Base-by-base conservation (phyloP, 768 basidiomycete genomes). In the Sutorius australiensis region DNA sequence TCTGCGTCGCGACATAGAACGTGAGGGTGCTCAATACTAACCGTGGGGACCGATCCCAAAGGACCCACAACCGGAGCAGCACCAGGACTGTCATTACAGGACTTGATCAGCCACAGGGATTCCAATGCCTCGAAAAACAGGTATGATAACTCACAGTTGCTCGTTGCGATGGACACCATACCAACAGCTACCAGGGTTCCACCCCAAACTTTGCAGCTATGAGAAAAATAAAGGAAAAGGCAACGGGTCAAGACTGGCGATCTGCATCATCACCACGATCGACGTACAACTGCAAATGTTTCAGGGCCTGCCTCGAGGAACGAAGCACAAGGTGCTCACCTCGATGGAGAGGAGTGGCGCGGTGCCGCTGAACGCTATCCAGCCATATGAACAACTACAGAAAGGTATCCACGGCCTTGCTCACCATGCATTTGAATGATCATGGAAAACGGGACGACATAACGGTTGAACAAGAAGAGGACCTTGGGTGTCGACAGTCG, bases 21-120 rank as follows among this genome's bases (percentile, higher is more conserved):
- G 37, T 17, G 3, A 75, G 47, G 1, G 71, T 74, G 39, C 36
- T 50, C 17, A 66, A 19, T 42, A 75, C 61, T 24, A 75, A 41
- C 5, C 54, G 51, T n/a, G 57, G 63, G 1, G 31, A 34, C 11
- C 66, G 62, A 36, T 63, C 66, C 61, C 74, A 75, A 6, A 74
- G 56, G 21, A 70, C 58, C 75, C 75, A 76, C 8, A 75, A 28
- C 2, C 72, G 69, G n/a, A 75, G 59, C 33, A 76, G 57, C 11
- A 76, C 61, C 19, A 75, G 63, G 53, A 75, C 75, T 75, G 31
- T 37, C 21, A 40, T 50, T 45, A 19, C 44, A 21, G 13, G 3
- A 12, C n/a, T 10, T 16, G 54, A 49, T 60, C 39, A 61, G 54
- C 19, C 37, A 58, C 13, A 10, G 27, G 38, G 34, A 47, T 27